Conservation (phyloP, 2,329 filamentous ascomycete species). For the Pseudocercospora macadamiae region DNA sequence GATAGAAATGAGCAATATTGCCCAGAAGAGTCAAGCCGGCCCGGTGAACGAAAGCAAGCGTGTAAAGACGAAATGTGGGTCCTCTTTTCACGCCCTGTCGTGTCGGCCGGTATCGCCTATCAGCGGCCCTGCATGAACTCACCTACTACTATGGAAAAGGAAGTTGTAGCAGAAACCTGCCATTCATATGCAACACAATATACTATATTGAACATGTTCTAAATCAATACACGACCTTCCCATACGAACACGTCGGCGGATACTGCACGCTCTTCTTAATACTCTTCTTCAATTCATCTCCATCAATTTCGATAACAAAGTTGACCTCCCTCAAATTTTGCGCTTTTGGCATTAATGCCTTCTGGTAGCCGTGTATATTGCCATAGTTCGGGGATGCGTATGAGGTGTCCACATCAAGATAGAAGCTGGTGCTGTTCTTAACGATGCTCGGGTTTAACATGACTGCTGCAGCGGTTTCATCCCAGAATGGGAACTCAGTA, state of each 20-base stretch:
- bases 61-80: neutral
- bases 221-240: neutral
- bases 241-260: conserved; percentile 23
- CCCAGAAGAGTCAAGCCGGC: neutral
- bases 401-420: conserved; percentile 48
- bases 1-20: neutral
- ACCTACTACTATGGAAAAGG: too few relatives aligned
- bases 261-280: conserved; percentile 44
- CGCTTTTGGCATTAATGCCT: conserved; percentile 41
- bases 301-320: conserved; percentile 46
- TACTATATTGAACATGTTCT: too few relatives aligned
- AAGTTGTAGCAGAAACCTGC: too few relatives aligned
- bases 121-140: neutral
- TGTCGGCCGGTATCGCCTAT: neutral
- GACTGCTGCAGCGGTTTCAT: conserved; percentile 50
- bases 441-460: conserved; percentile 45
- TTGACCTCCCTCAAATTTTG: conserved; percentile 43
- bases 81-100: neutral
- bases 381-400: conserved; percentile 48
- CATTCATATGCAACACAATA: too few relatives aligned
- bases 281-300: conserved; percentile 38
- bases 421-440: conserved; percentile 45
- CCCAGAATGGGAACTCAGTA: conserved; percentile 50
- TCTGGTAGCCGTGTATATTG: conserved; percentile 50
- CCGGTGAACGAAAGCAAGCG: too few relatives aligned